Evolutionary conservation across 208 protist species (phyloP).

Genomic region (Trichomonas tenax): DNA sequence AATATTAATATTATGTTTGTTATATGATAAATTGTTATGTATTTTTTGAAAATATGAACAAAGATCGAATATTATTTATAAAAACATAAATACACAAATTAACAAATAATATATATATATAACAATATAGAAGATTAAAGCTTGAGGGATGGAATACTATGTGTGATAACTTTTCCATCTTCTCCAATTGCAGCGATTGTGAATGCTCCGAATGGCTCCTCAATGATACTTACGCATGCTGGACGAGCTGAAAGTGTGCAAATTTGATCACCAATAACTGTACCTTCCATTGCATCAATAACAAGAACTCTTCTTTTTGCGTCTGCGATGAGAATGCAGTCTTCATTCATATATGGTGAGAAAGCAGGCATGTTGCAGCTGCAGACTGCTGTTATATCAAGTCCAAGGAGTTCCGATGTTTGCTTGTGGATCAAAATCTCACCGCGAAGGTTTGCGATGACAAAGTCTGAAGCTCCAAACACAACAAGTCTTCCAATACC

Average conservation of each 20-base stretch:
- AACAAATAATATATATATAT: not conserved
- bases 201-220: not conserved
- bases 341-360: not conserved
- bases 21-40: too few species aligned
- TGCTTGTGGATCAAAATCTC: not conserved
- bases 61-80: too few species aligned
- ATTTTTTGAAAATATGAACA: too few species aligned
- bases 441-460: not conserved
- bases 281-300: not conserved
- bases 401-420: not conserved
- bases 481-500: not conserved
- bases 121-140: not conserved
- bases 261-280: not conserved
- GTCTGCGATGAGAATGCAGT: not conserved
- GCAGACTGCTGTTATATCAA: not conserved
- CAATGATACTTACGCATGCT: not conserved
- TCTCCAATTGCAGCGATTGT: not conserved
- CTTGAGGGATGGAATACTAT: not conserved
- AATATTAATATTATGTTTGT: not conserved
- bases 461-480: not conserved
- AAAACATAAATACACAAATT: too few species aligned
- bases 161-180: not conserved
- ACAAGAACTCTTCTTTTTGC: not conserved
- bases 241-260: not conserved
- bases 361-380: not conserved